phyloP scores from a whole-genome alignment of 768 basidiomycete species.

The Pleurotus citrinopileatus region DNA sequence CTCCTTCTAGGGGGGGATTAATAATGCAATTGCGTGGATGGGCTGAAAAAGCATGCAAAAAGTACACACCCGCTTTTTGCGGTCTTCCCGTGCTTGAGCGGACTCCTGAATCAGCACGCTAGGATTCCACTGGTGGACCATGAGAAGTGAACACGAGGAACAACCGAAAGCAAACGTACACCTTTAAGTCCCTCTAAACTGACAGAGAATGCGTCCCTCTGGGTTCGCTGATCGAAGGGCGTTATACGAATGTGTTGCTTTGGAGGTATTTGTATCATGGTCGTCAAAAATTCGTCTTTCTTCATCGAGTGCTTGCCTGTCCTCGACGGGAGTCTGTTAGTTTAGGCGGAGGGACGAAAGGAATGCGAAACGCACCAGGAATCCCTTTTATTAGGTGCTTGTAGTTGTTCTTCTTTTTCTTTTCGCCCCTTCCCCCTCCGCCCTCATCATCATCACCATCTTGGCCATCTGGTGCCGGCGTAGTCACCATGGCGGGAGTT shows the following conservation, averaged over 20 bases:
- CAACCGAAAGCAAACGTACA: slow-evolving; percentile 39
- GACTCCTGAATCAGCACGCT: slow-evolving; percentile 60
- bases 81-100: slow-evolving; percentile 72
- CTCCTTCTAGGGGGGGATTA: slow-evolving; percentile 52
- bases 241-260: slow-evolving; percentile 65
- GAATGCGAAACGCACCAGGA: slow-evolving; percentile 70
- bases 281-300: slow-evolving; percentile 71
- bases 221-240: slow-evolving; percentile 63
- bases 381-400: slow-evolving; percentile 74
- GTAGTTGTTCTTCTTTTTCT: slow-evolving; percentile 78
- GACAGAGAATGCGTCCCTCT: slow-evolving; percentile 70
- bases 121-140: slow-evolving; percentile 58
- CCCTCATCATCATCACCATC: slow-evolving; percentile 52
- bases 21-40: slow-evolving; percentile 10
- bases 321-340: no score
- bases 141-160: slow-evolving; percentile 10
- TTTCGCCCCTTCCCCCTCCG: slow-evolving; percentile 50
- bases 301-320: slow-evolving; percentile 78
- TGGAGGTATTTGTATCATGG: slow-evolving; percentile 64
- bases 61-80: slow-evolving; percentile 68
- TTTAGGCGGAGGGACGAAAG: no score
- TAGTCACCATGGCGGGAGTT: slow-evolving; percentile 27
- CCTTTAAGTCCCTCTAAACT: slow-evolving; percentile 72
- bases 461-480: slow-evolving; percentile 27
- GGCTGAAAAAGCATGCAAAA: neutral